Conservation (phyloP, 441 rosid species). For the Euphorbia celastroides region DNA sequence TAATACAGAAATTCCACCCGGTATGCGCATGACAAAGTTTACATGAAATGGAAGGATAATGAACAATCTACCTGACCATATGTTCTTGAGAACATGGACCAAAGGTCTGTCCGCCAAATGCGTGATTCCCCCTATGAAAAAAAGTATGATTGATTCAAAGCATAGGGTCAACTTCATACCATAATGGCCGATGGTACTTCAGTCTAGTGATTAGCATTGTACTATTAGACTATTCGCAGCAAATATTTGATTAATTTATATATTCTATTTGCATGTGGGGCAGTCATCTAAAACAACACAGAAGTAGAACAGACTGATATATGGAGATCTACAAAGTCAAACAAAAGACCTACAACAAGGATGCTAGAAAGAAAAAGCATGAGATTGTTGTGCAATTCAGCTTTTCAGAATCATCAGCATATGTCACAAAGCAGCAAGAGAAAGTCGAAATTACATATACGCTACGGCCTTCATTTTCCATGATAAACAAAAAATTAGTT, state of each 20-base stretch:
- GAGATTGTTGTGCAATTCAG: background rate
- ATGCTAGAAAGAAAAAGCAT: background rate
- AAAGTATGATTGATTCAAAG: background rate
- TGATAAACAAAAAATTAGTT: background rate
- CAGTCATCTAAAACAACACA: background rate
- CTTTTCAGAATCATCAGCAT: slow-evolving; percentile 1
- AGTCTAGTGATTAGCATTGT: background rate
- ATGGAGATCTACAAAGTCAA: background rate
- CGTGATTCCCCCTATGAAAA: slow-evolving; percentile 33
- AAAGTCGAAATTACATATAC: too few species aligned
- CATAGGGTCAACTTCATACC: background rate
- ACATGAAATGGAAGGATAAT: background rate
- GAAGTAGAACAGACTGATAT: background rate
- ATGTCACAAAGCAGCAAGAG: background rate
- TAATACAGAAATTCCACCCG: slow-evolving; percentile 11
- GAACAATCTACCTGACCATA: slow-evolving; percentile 22
- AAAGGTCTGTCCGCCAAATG: slow-evolving; percentile 25
- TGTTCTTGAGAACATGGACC: slow-evolving; percentile 38
- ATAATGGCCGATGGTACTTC: slow-evolving; percentile 7
- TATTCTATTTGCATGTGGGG: background rate
- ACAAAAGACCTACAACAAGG: background rate
- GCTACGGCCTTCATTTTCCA: background rate
- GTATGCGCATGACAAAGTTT: slow-evolving; percentile 13
- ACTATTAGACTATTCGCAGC: background rate
- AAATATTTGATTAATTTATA: background rate